Base-by-base conservation (phyloP, 805 yeast genomes). In the Saccharomycopsis lassenensis region DNA sequence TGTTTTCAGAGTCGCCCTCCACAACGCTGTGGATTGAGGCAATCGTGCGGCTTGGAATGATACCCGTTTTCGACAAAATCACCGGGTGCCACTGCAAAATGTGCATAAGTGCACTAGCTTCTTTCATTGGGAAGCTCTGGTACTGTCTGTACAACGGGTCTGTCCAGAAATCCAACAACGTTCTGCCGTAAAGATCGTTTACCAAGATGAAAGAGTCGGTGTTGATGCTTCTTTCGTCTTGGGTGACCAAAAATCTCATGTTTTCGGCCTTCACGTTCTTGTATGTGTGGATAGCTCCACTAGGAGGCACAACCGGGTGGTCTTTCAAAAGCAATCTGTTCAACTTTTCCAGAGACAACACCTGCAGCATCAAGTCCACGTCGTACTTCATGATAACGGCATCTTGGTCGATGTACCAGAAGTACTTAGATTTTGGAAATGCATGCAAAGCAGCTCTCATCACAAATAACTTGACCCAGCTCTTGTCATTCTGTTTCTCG, bases 61-160 rank as follows among this genome's bases (percentile, higher is more conserved):
- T 55, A 0, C 85, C 79, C 3, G 91, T 65, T 50, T 74, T 79
- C 37, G 80, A 68, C 46, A 91, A 63, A 19, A 81, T 59, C 20
- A 70, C 73, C 8, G 95, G 94, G 54, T 89, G 98, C 98, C 97
- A 91, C 57, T 85, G 96, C 47, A 86, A 63, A 30, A 86, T 63
- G 54, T 91, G 97, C n/a, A 83, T 70, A 29, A 89, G 52, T 0
- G 91, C 87, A n/a, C 69, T 65, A 40, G 71, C 74, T 4, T 75
- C 79, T 33, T 56, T 55, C 24, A 54, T 46, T 10, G 69, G 69
- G 57, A 82, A 82, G 39, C 67, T 67, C n/a, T 58, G 57, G 58
- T 80, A 85, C 33, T 69, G 65, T 52, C 82, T 68, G 52, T 74
- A 77, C 32, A 85, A 63, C 17, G 75, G 74, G 52, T 84, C 91